Percentiles rank a stretch among this genome's conserved stretches.
Conservation (phyloP, 495 filamentous ascomycete genomes). For the Penicillium cosmopolitanum region DNA sequence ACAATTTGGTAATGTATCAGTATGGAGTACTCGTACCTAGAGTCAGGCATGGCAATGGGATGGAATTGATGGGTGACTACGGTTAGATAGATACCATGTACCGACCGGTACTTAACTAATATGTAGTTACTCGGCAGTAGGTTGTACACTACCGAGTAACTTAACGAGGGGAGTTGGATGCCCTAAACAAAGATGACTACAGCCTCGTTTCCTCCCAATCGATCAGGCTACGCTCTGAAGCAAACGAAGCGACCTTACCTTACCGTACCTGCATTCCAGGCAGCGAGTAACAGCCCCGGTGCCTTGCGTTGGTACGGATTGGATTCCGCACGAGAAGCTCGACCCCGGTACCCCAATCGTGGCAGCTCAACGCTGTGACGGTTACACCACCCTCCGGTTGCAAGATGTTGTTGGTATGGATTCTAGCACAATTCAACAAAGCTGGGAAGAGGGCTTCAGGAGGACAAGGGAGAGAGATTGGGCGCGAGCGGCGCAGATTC, state of each 20-base stretch:
- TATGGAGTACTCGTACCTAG: no score
- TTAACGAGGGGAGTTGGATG: not conserved
- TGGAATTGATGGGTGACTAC: no score
- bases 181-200: no score
- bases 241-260: not conserved
- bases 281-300: constrained; percentile 6
- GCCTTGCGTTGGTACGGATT: constrained; percentile 19
- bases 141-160: not conserved
- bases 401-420: not conserved
- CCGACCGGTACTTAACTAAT: not conserved
- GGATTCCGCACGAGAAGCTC: constrained; percentile 11
- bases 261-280: constrained; percentile 24
- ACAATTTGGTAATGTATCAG: no score
- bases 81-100: no score
- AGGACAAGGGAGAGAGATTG: not conserved
- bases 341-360: not conserved
- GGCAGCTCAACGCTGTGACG: not conserved
- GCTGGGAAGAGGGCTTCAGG: not conserved
- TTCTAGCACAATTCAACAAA: not conserved
- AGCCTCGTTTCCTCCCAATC: not conserved
- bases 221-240: not conserved
- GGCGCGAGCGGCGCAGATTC: not conserved
- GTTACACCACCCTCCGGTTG: not conserved
- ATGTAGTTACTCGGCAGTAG: not conserved
- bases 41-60: no score